phyloP scores from a whole-genome alignment of 2,329 filamentous ascomycete species.

The Alternaria solani region DNA sequence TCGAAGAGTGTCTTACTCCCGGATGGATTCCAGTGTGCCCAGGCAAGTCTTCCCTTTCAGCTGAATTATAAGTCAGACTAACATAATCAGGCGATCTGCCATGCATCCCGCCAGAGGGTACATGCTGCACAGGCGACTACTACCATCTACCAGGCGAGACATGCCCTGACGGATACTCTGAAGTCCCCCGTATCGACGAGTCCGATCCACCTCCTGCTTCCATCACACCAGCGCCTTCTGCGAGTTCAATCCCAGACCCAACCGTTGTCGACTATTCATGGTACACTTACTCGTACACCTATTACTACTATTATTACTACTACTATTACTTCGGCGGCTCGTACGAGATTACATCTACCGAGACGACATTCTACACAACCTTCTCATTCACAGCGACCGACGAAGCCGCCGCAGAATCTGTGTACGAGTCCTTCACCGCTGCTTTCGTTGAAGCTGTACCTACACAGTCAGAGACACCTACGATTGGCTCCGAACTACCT shows the following conservation, averaged over 20 bases:
- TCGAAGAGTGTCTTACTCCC: not conserved
- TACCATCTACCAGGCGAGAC: not conserved
- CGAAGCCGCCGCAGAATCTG: not conserved
- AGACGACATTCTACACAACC: not conserved
- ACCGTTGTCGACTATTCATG: not conserved
- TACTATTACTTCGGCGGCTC: not conserved
- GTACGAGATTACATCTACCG: not conserved
- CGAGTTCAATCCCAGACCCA: not conserved
- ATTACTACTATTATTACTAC: slow-evolving; percentile 1
- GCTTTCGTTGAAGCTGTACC: not conserved
- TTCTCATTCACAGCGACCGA: not conserved
- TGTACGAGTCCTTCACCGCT: not conserved
- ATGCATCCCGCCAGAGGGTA: not conserved
- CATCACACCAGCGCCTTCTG: not conserved
- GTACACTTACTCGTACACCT: slow-evolving; percentile 1
- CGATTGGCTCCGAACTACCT: not conserved
- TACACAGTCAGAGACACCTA: slow-evolving; percentile 5
- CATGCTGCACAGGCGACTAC: slow-evolving; percentile 6
- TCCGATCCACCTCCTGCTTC: not conserved
- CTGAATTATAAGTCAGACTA: not conserved
- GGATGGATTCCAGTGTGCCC: slow-evolving; percentile 6
- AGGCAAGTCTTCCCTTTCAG: not conserved
- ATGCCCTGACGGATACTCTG: slow-evolving; percentile 1
- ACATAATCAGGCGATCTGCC: slow-evolving; percentile 1
- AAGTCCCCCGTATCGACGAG: slow-evolving; percentile 1